Base-by-base conservation (phyloP, 1,284 basidiomycete species). In the Trametes pubescens region DNA sequence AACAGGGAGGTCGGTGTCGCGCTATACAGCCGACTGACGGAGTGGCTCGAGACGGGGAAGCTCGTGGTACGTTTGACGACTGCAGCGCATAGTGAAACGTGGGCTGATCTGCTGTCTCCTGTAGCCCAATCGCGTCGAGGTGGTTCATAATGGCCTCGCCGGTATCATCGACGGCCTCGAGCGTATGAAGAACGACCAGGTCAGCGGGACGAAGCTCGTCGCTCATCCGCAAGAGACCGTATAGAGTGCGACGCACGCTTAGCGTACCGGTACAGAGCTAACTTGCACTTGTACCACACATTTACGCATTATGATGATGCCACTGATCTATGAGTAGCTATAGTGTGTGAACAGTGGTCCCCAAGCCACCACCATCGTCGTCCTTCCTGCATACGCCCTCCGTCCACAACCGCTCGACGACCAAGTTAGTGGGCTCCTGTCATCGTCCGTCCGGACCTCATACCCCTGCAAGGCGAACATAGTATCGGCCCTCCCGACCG, bases 171-270 rank as follows among this genome's bases (percentile, higher is more conserved):
- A 62, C 9, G 86, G 82, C 0, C 68, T 88, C 54, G 74, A 79
- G 38, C 74, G 75, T 62, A 58, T 87, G 70, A 72, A 75, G 68
- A 67, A 72, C 2, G 74, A 78, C 13, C 65, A 80, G 59, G 77
- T 87, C 18, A 85, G 82, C 38, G 83, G 78, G 1, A 68, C 72
- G 18, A 87, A 88, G 68, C 72, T 88, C 13, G 75, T 87, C n/a
- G 81, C 66, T 2, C 79, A 72, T 48, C 84, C 85, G 1, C 79
- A 80, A 51, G 82, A 86, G 64, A 83, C 78, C 9, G 6, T 21
- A 21, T 26, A 21, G 14, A 22, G 2, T 43, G 18, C 6, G 18
- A 7, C 8, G 40, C 40, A 16, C 16, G 16, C 4, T 3, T 7
- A 16, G 14, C 4, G 6, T 3, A 18, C 6, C 4, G 37, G 11